Evolutionary conservation across 1,284 basidiomycete genomes (phyloP).

Genomic region (Stygiomarasmius scandens): DNA sequence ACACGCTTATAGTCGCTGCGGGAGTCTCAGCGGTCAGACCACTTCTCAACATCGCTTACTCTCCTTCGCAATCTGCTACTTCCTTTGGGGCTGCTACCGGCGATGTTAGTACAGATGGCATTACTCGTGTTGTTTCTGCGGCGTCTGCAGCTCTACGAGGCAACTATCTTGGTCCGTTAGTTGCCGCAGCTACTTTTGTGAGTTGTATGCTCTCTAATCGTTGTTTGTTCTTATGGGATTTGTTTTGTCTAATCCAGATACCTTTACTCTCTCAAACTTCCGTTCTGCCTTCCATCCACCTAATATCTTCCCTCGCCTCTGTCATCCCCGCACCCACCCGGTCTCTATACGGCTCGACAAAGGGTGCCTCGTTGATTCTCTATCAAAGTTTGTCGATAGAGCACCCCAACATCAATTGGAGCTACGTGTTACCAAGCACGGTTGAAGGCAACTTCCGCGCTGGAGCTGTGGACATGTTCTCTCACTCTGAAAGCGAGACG

Average conservation of each 20-base stretch:
- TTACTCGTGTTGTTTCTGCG: slow-evolving; percentile 55
- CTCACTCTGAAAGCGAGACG: slow-evolving; percentile 43
- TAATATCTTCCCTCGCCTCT: slow-evolving; percentile 82
- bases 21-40: slow-evolving; percentile 86
- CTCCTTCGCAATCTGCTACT: background rate
- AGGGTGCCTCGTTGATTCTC: slow-evolving; percentile 78
- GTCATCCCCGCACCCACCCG: slow-evolving; percentile 87
- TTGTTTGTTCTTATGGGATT: slow-evolving; percentile 6
- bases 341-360: slow-evolving; percentile 83
- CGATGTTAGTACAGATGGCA: slow-evolving; percentile 48
- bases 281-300: slow-evolving; percentile 70
- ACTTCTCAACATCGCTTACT: slow-evolving; percentile 73
- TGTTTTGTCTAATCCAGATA: slow-evolving; percentile 49
- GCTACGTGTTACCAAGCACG: slow-evolving; percentile 60
- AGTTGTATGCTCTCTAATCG: slow-evolving; percentile 38
- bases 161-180: slow-evolving; percentile 69
- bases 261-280: slow-evolving; percentile 78
- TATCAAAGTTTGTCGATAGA: slow-evolving; percentile 83
- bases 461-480: slow-evolving; percentile 70
- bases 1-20: slow-evolving; percentile 84
- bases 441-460: slow-evolving; percentile 81
- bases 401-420: slow-evolving; percentile 65
- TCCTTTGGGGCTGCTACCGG: slow-evolving; percentile 4
- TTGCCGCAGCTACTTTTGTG: slow-evolving; percentile 70
- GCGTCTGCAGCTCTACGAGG: slow-evolving; percentile 55